phyloP scores from a whole-genome alignment of 2,329 filamentous ascomycete genomes.

The Fusarium dlaminii region DNA sequence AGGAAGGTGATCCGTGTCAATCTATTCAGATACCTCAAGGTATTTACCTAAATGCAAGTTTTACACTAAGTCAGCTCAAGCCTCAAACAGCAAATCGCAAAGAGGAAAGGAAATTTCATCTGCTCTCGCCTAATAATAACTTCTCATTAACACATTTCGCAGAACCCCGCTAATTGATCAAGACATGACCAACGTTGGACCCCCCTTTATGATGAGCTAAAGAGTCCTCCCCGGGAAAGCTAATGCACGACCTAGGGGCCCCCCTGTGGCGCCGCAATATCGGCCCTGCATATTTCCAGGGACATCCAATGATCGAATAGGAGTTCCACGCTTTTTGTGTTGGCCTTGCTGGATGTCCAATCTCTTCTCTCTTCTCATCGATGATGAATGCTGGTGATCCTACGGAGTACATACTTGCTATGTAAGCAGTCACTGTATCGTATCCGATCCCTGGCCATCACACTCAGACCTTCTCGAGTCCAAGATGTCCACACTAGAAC shows the following conservation, averaged over 20 bases:
- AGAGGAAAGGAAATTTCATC: background rate
- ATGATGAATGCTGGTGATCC: conserved; percentile 24
- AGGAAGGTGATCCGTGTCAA: background rate
- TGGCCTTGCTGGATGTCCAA: conserved; percentile 28
- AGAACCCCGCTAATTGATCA: background rate
- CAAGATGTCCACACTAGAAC: conserved; percentile 13
- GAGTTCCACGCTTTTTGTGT: conserved; percentile 20
- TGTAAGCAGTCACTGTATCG: conserved; percentile 1
- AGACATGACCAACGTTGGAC: background rate
- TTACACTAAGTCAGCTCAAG: background rate
- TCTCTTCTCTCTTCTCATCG: conserved; percentile 32
- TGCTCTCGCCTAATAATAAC: conserved; percentile 9
- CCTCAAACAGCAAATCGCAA: background rate
- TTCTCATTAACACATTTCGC: conserved; percentile 15
- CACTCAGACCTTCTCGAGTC: background rate
- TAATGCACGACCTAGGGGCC: conserved; percentile 24
- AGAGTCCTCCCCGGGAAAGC: conserved; percentile 35
- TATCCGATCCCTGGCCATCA: conserved; percentile 9
- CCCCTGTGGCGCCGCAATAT: conserved; percentile 33
- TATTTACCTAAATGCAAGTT: background rate
- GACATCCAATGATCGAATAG: conserved; percentile 30
- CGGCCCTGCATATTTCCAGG: conserved; percentile 30
- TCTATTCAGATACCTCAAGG: background rate
- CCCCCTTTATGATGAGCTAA: conserved; percentile 21
- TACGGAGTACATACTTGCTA: background rate